Evolutionary conservation across 2,329 filamentous ascomycete genomes (phyloP), one percentile per base, ranked within the genome.

Genomic region (Penicillium psychrosexuale): DNA sequence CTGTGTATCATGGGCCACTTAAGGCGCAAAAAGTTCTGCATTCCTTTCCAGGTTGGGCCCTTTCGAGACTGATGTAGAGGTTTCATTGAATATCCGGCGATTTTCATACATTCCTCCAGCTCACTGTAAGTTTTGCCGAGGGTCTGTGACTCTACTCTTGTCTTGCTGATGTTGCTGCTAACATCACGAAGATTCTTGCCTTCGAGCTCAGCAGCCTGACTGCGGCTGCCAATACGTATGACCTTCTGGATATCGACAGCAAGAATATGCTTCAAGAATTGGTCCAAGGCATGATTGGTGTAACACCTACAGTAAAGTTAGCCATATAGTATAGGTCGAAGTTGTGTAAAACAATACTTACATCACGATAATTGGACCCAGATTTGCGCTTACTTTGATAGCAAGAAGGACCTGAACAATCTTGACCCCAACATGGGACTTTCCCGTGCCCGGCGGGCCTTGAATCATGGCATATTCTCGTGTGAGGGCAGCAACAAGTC

Each of bases 271-370:
- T 84, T 81, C 0, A 88, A 68, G 45, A 88, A 84, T 66, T 90
- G 78, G 49, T 87, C 83, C 0, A 86, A 70, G 0, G 84, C 84
- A 61, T 88, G 84, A 46, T 88, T 87, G 0, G 86, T 90, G 52
- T 83, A 90, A 11, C 81, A 84, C 1, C 54, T 19, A 19, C 19
- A 19, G 19, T 19, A 19, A 19, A 19, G 19, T 19, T 19, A 19
- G 19, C 19, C 19, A 19, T 19, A 19, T 19, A 19, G 19, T 19
- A 19, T 19, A 19, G 19, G 19, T 19, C 19, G 19, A 19, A 19
- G 19, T 19, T 19, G 19, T 19, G 19, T 19, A 19, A 19, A 19
- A 19, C 19, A 19, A 4, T 42, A 48, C 51, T 55, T 17, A 55
- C 43, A 57, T 55, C 19, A 55, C 44, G 30, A 55, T 12, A 8